Conservation (phyloP, 371 early-diverging fungal species). For the Mortierella sp. region DNA sequence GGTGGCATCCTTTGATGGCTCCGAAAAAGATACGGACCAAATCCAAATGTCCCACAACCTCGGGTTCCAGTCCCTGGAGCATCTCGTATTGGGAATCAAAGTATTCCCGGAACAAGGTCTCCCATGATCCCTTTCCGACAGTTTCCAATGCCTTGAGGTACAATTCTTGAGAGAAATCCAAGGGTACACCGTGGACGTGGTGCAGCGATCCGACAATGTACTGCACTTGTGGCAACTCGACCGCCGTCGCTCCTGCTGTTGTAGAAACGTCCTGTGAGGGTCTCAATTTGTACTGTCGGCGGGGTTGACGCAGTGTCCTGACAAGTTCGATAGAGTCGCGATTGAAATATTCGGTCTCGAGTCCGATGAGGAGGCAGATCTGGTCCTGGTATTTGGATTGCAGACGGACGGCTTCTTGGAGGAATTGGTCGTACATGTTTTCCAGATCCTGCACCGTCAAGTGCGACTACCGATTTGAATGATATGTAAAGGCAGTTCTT, state of each 20-base stretch:
- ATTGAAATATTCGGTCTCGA: slow-evolving; percentile 92
- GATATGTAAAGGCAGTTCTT: background rate
- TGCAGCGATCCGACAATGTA: slow-evolving; percentile 97
- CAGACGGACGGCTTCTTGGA: slow-evolving; percentile 80
- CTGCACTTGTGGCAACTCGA: slow-evolving; percentile 62
- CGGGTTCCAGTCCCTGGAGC: slow-evolving; percentile 77
- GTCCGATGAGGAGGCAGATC: slow-evolving; percentile 85
- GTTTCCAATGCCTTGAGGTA: slow-evolving; percentile 66
- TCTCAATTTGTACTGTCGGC: slow-evolving; percentile 20
- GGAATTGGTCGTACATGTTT: slow-evolving; percentile 69
- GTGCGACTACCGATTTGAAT: slow-evolving; percentile 61
- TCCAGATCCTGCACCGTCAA: slow-evolving; percentile 72
- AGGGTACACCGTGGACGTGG: slow-evolving; percentile 84
- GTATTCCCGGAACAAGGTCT: slow-evolving; percentile 76
- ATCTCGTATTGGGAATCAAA: slow-evolving; percentile 91
- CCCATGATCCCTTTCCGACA: slow-evolving; percentile 41
- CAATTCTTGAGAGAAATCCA: slow-evolving; percentile 83
- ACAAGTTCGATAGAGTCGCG: slow-evolving; percentile 30
- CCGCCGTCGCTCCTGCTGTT: background rate
- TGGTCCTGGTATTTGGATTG: slow-evolving; percentile 69
- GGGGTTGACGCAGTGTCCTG: slow-evolving; percentile 57
- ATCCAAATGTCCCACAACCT: slow-evolving; percentile 96
- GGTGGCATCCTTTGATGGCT: slow-evolving; percentile 42
- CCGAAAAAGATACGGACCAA: slow-evolving; percentile 86
- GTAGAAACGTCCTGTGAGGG: background rate